Conservation (phyloP, 108 stramenopile species). For the Cyclotella cryptica region DNA sequence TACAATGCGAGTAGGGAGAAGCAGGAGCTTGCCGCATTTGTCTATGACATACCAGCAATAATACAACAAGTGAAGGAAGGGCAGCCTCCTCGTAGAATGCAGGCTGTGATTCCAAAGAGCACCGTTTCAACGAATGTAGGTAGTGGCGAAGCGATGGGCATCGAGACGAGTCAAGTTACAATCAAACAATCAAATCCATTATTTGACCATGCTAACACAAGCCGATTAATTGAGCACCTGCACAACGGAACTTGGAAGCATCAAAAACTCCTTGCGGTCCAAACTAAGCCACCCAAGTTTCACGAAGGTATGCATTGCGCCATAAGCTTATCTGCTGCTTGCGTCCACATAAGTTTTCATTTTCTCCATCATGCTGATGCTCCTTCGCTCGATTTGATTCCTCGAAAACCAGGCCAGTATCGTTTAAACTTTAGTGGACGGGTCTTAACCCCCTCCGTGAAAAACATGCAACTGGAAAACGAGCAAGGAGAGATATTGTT, state of each 20-base stretch:
- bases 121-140: not conserved
- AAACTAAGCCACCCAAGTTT: conserved; percentile 65
- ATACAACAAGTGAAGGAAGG: conserved; percentile 66
- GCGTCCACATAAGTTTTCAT: not conserved
- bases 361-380: not conserved
- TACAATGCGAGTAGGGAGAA: conserved; percentile 49
- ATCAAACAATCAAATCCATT: not conserved
- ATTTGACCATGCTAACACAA: conserved; percentile 4
- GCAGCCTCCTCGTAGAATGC: conserved; percentile 71
- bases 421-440: conserved; percentile 73
- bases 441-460: conserved; percentile 68
- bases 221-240: conserved; percentile 39
- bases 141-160: conserved; percentile 1
- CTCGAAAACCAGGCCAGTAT: conserved; percentile 35
- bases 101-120: conserved; percentile 51
- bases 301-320: conserved; percentile 49
- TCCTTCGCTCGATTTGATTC: not conserved
- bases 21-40: conserved; percentile 66
- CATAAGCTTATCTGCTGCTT: not conserved
- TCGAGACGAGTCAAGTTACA: not conserved
- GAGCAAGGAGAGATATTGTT: conserved; percentile 57
- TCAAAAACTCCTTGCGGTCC: conserved; percentile 33
- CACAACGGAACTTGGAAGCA: conserved; percentile 46
- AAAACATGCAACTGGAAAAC: conserved; percentile 77
- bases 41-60: conserved; percentile 60